Conservation (phyloP, 2,329 filamentous ascomycete genomes). For the Onygenales sp. region DNA sequence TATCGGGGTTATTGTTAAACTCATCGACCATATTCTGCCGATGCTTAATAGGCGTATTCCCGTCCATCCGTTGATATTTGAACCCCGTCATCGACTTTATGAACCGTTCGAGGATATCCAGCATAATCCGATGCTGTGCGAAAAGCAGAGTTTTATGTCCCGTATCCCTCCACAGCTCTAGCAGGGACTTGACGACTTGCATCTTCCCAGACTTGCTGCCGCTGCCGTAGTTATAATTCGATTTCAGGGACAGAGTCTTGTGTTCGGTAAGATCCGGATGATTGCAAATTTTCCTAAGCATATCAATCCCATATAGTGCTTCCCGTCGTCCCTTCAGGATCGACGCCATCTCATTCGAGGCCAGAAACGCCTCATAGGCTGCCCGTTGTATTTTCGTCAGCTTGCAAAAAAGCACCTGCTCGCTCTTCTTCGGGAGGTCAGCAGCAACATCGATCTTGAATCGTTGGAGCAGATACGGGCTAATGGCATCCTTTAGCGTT, state of each 20-base stretch:
- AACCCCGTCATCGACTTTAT: conserved; percentile 58
- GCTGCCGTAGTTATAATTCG: conserved; percentile 67
- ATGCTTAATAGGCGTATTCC: conserved; percentile 75
- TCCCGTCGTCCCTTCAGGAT: conserved; percentile 68
- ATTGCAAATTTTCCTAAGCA: conserved; percentile 92
- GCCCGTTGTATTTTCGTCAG: conserved; percentile 69
- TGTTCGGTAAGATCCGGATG: conserved; percentile 83
- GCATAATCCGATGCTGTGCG: conserved; percentile 87
- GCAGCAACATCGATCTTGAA: conserved; percentile 90
- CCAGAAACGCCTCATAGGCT: conserved; percentile 71
- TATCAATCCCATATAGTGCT: conserved; percentile 81
- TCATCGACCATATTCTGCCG: conserved; percentile 85
- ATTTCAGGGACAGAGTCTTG: conserved; percentile 46
- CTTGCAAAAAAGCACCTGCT: conserved; percentile 94
- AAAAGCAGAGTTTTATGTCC: conserved; percentile 93
- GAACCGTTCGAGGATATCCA: conserved; percentile 84
- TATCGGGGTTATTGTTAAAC: conserved; percentile 71
- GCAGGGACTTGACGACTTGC: conserved; percentile 79
- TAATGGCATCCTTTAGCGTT: conserved; percentile 86
- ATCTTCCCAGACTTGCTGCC: conserved; percentile 83
- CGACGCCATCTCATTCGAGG: conserved; percentile 73
- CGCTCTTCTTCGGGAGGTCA: conserved; percentile 89
- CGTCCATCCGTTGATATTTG: conserved; percentile 84
- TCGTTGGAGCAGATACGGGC: conserved; percentile 82
- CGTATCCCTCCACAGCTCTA: conserved; percentile 83